phyloP scores from a whole-genome alignment of 1,139 yeast genomes.

The Suhomyces choctaworum region DNA sequence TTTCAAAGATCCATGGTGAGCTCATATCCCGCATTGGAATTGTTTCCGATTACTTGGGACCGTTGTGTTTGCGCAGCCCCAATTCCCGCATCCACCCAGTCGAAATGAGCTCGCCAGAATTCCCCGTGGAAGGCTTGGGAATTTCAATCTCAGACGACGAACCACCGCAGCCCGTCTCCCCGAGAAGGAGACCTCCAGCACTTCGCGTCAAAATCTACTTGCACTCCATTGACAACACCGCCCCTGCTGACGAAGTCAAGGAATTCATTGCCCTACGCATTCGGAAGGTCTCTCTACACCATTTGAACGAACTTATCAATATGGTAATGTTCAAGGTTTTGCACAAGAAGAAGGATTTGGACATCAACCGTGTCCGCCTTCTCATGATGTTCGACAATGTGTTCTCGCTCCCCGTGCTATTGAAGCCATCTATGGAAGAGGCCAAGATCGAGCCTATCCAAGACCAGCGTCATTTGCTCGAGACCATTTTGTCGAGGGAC shows the following conservation, averaged over 20 bases:
- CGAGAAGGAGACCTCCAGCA: slow-evolving; percentile 2
- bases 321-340: slow-evolving; percentile 25
- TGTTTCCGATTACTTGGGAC: too few species aligned
- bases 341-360: slow-evolving; percentile 18
- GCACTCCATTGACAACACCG: slow-evolving; percentile 10
- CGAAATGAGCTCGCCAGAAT: too few species aligned
- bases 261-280: slow-evolving; percentile 25
- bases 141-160: slow-evolving; percentile 4
- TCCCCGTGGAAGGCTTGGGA: too few species aligned
- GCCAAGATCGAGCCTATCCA: slow-evolving; percentile 5
- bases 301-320: slow-evolving; percentile 28
- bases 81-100: too few species aligned
- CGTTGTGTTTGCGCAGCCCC: too few species aligned
- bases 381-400: slow-evolving; percentile 28
- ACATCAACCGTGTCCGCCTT: slow-evolving; percentile 21
- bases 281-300: slow-evolving; percentile 28
- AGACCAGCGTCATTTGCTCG: slow-evolving; percentile 25
- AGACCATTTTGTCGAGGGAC: slow-evolving; percentile 29
- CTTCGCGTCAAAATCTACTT: slow-evolving; percentile 25
- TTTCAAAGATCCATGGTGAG: too few species aligned
- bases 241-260: slow-evolving; percentile 2
- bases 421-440: slow-evolving; percentile 19
- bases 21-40: too few species aligned
- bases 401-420: slow-evolving; percentile 26
- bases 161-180: slow-evolving; percentile 2